A percentile compares a stretch with the other conserved stretches of the same genome.
phyloP scores from a whole-genome alignment of 2,329 filamentous ascomycete species.

The Tolypocladium endophyticum region DNA sequence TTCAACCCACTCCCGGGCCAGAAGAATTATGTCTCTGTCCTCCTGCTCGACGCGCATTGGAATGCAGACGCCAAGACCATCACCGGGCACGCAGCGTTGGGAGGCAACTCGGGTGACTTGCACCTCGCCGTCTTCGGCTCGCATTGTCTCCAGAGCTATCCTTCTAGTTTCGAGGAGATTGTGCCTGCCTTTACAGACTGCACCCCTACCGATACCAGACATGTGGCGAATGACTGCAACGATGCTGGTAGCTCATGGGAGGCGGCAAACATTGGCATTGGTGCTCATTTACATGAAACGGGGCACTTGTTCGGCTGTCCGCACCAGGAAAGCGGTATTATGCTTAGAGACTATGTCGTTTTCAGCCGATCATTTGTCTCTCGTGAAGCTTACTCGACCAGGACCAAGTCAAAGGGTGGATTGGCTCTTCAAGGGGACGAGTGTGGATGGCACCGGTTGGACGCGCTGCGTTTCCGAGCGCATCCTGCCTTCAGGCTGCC shows the following conservation, averaged over 20 bases:
- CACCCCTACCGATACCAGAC: slow-evolving; percentile 72
- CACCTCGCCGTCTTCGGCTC: slow-evolving; percentile 87
- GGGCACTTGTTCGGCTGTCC: slow-evolving; percentile 86
- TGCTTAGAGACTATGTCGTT: slow-evolving; percentile 78
- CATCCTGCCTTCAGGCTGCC: slow-evolving; percentile 86
- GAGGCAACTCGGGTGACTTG: slow-evolving; percentile 60
- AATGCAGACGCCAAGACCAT: slow-evolving; percentile 61
- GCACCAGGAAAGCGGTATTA: slow-evolving; percentile 82
- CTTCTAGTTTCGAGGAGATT: slow-evolving; percentile 79
- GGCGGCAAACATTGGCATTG: slow-evolving; percentile 87
- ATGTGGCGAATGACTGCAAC: slow-evolving; percentile 75
- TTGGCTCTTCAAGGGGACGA: slow-evolving; percentile 69
- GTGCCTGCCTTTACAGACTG: slow-evolving; percentile 83
- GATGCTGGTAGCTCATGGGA: slow-evolving; percentile 91
- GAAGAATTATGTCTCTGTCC: slow-evolving; percentile 76
- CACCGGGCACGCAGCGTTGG: slow-evolving; percentile 74
- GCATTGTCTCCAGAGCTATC: slow-evolving; percentile 85
- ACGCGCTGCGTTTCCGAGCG: slow-evolving; percentile 76
- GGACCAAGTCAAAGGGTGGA: slow-evolving; percentile 74
- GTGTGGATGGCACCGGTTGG: slow-evolving; percentile 83
- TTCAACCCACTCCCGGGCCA: slow-evolving; percentile 68
- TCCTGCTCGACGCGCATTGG: slow-evolving; percentile 86
- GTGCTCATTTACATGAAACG: slow-evolving; percentile 82
- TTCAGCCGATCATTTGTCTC: slow-evolving; percentile 75
- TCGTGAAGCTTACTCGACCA: slow-evolving; percentile 75